These are phyloP conservation scores for Aspergillus sp. DNA, from an alignment of 2,329 filamentous ascomycete genomes.

Conservation along the genomic window DNA sequence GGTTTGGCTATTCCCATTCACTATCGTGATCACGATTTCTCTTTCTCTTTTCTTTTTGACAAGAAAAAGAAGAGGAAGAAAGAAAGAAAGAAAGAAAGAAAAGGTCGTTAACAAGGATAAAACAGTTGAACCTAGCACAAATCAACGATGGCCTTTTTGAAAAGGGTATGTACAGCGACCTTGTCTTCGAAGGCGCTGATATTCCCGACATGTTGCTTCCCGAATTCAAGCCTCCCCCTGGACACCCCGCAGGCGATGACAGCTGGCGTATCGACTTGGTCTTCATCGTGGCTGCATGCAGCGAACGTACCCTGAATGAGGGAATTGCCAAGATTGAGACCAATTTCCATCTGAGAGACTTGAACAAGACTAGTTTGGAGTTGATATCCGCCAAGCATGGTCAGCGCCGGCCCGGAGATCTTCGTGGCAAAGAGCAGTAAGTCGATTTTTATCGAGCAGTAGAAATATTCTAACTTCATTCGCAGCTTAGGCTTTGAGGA, in stretches of 20 bases:
- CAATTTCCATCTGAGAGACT: not conserved
- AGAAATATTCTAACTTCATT: not conserved
- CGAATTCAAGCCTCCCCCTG: slow-evolving; percentile 17
- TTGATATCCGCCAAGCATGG: not conserved
- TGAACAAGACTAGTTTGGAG: slow-evolving; percentile 3
- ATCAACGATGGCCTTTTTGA: slow-evolving; percentile 6
- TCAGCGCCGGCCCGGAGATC: not conserved
- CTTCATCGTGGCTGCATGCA: slow-evolving; percentile 16
- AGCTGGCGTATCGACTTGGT: slow-evolving; percentile 5
- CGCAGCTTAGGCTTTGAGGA: slow-evolving; percentile 45
- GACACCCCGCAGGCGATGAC: not conserved
- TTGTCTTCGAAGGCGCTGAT: slow-evolving; percentile 10
- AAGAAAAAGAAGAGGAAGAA: too few relatives aligned
- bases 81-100: too few relatives aligned
- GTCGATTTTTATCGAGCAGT: not conserved
- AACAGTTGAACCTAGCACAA: not conserved
- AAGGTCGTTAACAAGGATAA: too few relatives aligned
- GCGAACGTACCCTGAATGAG: not conserved
- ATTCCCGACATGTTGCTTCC: slow-evolving; percentile 9
- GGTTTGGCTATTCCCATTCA: too few relatives aligned
- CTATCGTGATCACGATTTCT: too few relatives aligned
- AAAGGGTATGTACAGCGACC: not conserved
- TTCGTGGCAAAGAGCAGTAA: slow-evolving; percentile 12
- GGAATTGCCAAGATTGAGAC: too few relatives aligned
- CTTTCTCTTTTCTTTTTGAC: too few relatives aligned